These are phyloP conservation scores for Groenewaldozyma sp. DNA, from an alignment of 1,139 yeast species.

Conservation along the genomic window DNA sequence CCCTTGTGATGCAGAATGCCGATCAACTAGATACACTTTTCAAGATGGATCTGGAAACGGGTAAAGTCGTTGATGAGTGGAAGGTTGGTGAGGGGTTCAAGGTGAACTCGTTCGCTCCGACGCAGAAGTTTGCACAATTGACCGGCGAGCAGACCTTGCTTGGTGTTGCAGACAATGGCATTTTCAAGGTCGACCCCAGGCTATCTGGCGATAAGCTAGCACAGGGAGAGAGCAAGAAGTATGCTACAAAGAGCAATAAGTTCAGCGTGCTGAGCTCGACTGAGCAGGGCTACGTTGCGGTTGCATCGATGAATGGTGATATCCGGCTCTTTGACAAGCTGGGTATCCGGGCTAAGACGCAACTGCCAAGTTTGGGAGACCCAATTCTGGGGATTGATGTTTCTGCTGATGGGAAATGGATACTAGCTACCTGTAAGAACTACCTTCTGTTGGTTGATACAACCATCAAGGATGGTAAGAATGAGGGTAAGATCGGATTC, in stretches of 20 bases:
- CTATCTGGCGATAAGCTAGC: slow-evolving; percentile 48
- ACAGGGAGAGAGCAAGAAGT: slow-evolving; percentile 42
- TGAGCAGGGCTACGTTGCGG: slow-evolving; percentile 62
- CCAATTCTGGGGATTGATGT: slow-evolving; percentile 56
- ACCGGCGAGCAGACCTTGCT: slow-evolving; percentile 64
- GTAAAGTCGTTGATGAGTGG: slow-evolving; percentile 82
- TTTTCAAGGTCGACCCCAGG: slow-evolving; percentile 77
- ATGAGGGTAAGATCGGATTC: slow-evolving; percentile 58
- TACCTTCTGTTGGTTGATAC: slow-evolving; percentile 63
- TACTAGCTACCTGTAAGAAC: slow-evolving; percentile 67
- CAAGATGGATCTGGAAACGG: slow-evolving; percentile 71
- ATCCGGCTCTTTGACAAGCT: slow-evolving; percentile 61
- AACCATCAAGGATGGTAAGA: slow-evolving; percentile 50
- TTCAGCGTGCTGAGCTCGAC: slow-evolving; percentile 66
- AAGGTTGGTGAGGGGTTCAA: slow-evolving; percentile 34
- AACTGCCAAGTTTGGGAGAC: slow-evolving; percentile 76
- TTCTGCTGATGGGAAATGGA: slow-evolving; percentile 74
- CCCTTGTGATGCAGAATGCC: slow-evolving; percentile 55
- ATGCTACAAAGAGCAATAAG: slow-evolving; percentile 41
- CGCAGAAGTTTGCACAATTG: slow-evolving; percentile 61
- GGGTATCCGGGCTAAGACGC: slow-evolving; percentile 68
- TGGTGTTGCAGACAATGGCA: slow-evolving; percentile 55
- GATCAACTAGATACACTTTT: slow-evolving; percentile 40
- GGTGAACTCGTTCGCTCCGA: slow-evolving; percentile 56
- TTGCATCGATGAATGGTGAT: slow-evolving; percentile 68